Evolutionary conservation across 2,329 filamentous ascomycete species (phyloP).

Genomic region (Cladosporium oxysporum): DNA sequence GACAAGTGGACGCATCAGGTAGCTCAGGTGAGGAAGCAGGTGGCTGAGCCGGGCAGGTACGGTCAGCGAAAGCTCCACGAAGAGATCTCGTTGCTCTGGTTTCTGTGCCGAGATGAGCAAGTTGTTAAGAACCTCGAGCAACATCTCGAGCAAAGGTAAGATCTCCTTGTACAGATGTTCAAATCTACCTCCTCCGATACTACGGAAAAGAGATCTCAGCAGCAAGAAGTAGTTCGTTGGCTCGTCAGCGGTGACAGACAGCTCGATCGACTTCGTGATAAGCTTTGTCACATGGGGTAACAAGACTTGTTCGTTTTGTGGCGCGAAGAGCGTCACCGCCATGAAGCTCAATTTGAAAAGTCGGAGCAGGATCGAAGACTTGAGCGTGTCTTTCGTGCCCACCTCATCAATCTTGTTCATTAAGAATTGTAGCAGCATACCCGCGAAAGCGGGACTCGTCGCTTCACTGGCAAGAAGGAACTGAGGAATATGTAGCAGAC

Average conservation of each 20-base stretch:
- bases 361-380: constrained; percentile 86
- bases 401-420: constrained; percentile 97
- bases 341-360: constrained; percentile 99
- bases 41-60: constrained; percentile 94
- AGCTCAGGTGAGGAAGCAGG: constrained; percentile 89
- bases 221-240: constrained; percentile 99
- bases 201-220: constrained; percentile 86
- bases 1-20: constrained; percentile 96
- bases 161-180: constrained; percentile 99
- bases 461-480: constrained; percentile 99
- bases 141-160: constrained; percentile 91
- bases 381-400: constrained; percentile 85
- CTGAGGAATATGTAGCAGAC: constrained; percentile 90
- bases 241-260: constrained; percentile 92
- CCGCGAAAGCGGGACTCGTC: constrained; percentile 94
- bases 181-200: constrained; percentile 95
- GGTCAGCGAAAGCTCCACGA: constrained; percentile 94
- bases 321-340: constrained; percentile 94
- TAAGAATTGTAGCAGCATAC: constrained; percentile 94
- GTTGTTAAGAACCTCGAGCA: constrained; percentile 95
- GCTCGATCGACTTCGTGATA: constrained; percentile 93
- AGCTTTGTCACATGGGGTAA: constrained; percentile 96
- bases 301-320: constrained; percentile 92
- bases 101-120: constrained; percentile 87
- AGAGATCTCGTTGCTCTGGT: constrained; percentile 87